Percentiles rank a stretch among this genome's conserved stretches.
Conservation (phyloP, 23 red algal species). For the Gracilariopsis chorda region DNA sequence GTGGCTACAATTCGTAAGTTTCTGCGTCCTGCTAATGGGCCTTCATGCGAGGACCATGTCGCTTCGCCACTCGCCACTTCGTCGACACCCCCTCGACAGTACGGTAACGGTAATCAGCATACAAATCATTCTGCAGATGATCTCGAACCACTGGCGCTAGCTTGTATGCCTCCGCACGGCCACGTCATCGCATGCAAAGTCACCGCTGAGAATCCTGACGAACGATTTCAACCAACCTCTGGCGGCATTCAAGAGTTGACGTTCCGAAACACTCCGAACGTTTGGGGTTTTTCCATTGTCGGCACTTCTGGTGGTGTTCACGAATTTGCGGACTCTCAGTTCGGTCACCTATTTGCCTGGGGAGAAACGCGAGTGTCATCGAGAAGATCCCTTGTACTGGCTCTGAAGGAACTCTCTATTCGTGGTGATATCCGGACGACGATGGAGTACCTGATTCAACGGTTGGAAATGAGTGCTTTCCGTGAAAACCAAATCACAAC, state of each 20-base stretch:
- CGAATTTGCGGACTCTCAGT: slow-evolving; percentile 92
- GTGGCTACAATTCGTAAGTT: slow-evolving; percentile 62
- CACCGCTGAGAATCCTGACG: slow-evolving; percentile 96
- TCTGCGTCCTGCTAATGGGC: slow-evolving; percentile 10
- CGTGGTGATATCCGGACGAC: slow-evolving; percentile 90
- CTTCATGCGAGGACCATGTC: too few species aligned
- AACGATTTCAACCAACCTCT: slow-evolving; percentile 82
- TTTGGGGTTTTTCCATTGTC: slow-evolving; percentile 95
- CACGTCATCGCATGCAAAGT: slow-evolving; percentile 88
- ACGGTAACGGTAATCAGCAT: too few species aligned
- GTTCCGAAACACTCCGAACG: slow-evolving; percentile 91
- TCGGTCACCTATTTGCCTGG: slow-evolving; percentile 94
- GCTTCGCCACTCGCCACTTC: background rate
- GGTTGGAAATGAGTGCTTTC: slow-evolving; percentile 69
- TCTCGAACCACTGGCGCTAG: too few species aligned
- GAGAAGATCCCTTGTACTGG: slow-evolving; percentile 67
- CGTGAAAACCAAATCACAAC: slow-evolving; percentile 68
- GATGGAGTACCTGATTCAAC: slow-evolving; percentile 79
- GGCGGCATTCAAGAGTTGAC: slow-evolving; percentile 87
- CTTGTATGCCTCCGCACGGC: slow-evolving; percentile 59
- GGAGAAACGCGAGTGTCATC: slow-evolving; percentile 70
- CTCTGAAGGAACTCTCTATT: slow-evolving; percentile 82
- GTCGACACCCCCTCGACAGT: too few species aligned
- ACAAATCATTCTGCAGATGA: too few species aligned
- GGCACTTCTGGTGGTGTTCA: slow-evolving; percentile 76